Percentiles rank a stretch among this genome's conserved stretches.
These are phyloP conservation scores for Pseudohalonectria lignicola DNA, from an alignment of 2,329 filamentous ascomycete species.

Conservation along the genomic window DNA sequence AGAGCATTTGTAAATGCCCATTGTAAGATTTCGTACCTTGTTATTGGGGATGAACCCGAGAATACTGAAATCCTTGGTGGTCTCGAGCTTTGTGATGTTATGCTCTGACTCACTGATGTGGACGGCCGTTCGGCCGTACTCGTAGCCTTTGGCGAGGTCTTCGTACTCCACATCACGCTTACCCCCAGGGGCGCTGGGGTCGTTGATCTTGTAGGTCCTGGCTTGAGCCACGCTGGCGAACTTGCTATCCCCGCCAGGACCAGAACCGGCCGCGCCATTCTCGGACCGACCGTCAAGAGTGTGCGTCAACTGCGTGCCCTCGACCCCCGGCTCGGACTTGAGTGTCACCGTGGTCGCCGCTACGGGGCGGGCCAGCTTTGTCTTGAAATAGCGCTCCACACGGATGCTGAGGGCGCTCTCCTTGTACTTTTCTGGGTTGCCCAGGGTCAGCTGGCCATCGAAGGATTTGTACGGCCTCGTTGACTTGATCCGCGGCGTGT, in stretches of 20 bases:
- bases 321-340: slow-evolving; percentile 33
- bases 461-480: slow-evolving; percentile 69
- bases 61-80: slow-evolving; percentile 63
- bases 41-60: slow-evolving; percentile 73
- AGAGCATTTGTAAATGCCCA: too few species aligned
- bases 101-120: slow-evolving; percentile 78
- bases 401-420: slow-evolving; percentile 69
- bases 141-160: slow-evolving; percentile 82
- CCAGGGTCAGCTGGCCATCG: slow-evolving; percentile 69
- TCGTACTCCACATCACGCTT: slow-evolving; percentile 76
- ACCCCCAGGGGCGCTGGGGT: slow-evolving; percentile 62
- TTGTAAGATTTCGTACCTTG: slow-evolving; percentile 43
- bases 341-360: slow-evolving; percentile 68
- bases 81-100: slow-evolving; percentile 82
- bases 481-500: slow-evolving; percentile 64
- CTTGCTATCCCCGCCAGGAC: slow-evolving; percentile 15
- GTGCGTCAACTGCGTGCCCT: slow-evolving; percentile 36
- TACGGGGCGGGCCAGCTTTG: slow-evolving; percentile 62
- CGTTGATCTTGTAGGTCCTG: slow-evolving; percentile 72
- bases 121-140: slow-evolving; percentile 86
- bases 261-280: background rate
- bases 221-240: slow-evolving; percentile 65
- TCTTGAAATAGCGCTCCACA: slow-evolving; percentile 85
- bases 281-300: slow-evolving; percentile 15
- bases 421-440: slow-evolving; percentile 57